Evolutionary conservation across 2,329 filamentous ascomycete genomes (phyloP).

Genomic region (Ophioceras dolichostomum): DNA sequence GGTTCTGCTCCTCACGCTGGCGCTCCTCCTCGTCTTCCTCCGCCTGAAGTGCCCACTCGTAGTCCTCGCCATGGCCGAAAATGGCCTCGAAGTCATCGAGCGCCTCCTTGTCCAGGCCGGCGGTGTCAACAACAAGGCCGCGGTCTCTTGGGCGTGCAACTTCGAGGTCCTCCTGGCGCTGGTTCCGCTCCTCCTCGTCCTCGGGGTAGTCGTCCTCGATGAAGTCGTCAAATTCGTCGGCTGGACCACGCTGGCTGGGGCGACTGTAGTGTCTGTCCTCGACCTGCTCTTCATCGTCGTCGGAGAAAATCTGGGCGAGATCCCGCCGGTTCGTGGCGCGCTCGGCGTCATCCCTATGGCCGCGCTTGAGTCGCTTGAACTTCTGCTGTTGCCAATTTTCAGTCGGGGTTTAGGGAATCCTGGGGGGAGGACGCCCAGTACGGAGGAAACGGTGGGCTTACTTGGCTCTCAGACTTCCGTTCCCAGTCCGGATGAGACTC

Average conservation of each 20-base stretch:
- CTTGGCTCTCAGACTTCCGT: conserved; percentile 55
- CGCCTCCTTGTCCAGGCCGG: conserved; percentile 81
- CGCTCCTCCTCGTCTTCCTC: conserved; percentile 79
- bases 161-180: conserved; percentile 74
- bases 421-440: not conserved
- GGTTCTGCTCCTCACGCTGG: conserved; percentile 65
- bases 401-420: not conserved
- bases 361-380: conserved; percentile 93
- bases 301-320: conserved; percentile 87
- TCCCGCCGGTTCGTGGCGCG: conserved; percentile 53
- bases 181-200: conserved; percentile 66
- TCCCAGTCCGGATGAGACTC: conserved; percentile 63
- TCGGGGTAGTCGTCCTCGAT: conserved; percentile 93
- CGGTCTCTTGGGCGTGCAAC: conserved; percentile 71
- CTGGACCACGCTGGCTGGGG: conserved; percentile 43
- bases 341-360: conserved; percentile 64
- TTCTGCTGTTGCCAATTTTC: conserved; percentile 47
- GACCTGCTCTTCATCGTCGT: conserved; percentile 70
- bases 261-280: conserved; percentile 40
- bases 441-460: conserved; percentile 36
- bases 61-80: conserved; percentile 92
- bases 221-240: conserved; percentile 85
- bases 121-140: conserved; percentile 61
- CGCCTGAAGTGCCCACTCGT: conserved; percentile 83
- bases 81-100: conserved; percentile 94